Base-by-base conservation (phyloP, 768 basidiomycete genomes). In the Leccinellum rugosiceps region DNA sequence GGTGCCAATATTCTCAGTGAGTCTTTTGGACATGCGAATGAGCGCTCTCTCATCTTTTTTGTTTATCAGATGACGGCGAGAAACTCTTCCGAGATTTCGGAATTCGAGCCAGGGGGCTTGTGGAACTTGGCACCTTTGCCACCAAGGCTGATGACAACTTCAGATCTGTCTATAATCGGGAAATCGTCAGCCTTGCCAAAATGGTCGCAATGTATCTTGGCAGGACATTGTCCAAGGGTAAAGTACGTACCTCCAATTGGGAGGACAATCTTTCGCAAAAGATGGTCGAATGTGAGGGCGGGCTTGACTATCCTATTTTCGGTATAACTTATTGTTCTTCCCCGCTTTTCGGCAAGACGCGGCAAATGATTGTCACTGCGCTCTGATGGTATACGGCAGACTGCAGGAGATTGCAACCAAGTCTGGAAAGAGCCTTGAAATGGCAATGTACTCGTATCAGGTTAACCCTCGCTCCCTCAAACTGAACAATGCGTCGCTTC, bases 341-440 rank as follows among this genome's bases (percentile, higher is more conserved):
- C 50, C 28, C 25, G 10, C 30, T 23, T 14, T 47, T 35, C 34
- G 34, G 17, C 28, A 34, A 81, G 80, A 83, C 58, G 81, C 81
- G 2, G 80, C 81, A 0, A 82, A 82, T 58, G 81, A 82, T 56
- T 78, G 76, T 44, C 75, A 82, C 57, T 78, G 75, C 44, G 78
- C 76, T 4, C 65, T 83, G 14, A 71, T 74, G 64, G 76, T 81
- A 19, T 78, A 79, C 62, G 70, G 73, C 19, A 66, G 58, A 38
- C 52, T 83, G n/a, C 48, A 71, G 23, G 62, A 55, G 3, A 72
- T 76, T 4, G 77, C 77, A 2, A 47, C 57, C 17, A 52, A 63
- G 17, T 38, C 62, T 11, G 58, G 61, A 21, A 60, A 58, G 28
- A 50, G 50, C 26, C 43, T 76, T 41, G 56, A 63, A 13, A 45